Evolutionary conservation across 371 early-diverging fungal species (phyloP), one percentile per base, ranked within the genome.

Genomic region (Zychaea mexicana): DNA sequence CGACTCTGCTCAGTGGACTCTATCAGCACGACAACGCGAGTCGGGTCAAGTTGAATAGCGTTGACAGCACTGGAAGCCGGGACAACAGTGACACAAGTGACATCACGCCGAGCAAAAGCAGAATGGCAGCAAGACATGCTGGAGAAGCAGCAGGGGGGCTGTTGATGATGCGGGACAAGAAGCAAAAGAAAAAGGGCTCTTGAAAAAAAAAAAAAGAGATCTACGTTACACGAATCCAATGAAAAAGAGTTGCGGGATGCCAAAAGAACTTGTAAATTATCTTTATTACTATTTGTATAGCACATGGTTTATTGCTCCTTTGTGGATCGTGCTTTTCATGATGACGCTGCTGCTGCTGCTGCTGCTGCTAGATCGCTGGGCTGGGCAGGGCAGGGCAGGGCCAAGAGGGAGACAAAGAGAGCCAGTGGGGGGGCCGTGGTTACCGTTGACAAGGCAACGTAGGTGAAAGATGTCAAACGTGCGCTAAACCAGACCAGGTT

Each of bases 131-230:
- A 45, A 31, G 30, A 47, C 63, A 63, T 56, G 63, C 63, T 8
- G 63, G 63, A 10, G 63, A 63, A 47, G 57, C 63, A 24, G 63
- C 55, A 17, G 63, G 63, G 17, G 63, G 63, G 38, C 17, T 52
- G n/a, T 27, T 52, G 26, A 61, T 52, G 62, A 61, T 61, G 52
- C 17, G 45, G 2, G n/a, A n/a, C n/a, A n/a, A n/a, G n/a, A n/a
- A n/a, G n/a, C n/a, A n/a, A n/a, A n/a, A n/a, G n/a, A n/a, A n/a
- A n/a, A 49, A 49, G n/a, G 24, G 49, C n/a, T 24, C 21, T 49
- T 49, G 24, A n/a, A n/a, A n/a, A n/a, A n/a, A n/a, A n/a, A n/a
- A n/a, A n/a, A n/a, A n/a, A n/a, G n/a, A n/a, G 49, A 17, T 49
- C n/a, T 36, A 49, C 49, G 49, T 36, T 36, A 36, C 38, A 36